Conservation (phyloP, 2,329 filamentous ascomycete genomes). For the Phaeosphaeria sp. region DNA sequence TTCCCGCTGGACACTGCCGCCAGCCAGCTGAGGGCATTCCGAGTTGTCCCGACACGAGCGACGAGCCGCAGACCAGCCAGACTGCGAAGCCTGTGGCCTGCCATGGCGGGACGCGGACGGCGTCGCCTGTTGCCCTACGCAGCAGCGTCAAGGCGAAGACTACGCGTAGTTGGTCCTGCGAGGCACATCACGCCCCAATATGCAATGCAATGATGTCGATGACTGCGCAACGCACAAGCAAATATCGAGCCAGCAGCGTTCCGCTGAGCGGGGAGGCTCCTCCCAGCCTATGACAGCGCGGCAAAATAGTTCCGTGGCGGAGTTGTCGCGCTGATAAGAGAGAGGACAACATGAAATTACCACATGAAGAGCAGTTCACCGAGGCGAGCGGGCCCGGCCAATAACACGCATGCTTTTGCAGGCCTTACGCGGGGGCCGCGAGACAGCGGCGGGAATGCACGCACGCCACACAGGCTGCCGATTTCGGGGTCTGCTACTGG, state of each 20-base stretch:
- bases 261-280: constrained; percentile 34
- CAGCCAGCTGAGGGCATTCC: constrained; percentile 30
- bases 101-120: constrained; percentile 6
- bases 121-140: constrained; percentile 2
- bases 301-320: constrained; percentile 18
- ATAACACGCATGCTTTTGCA: constrained; percentile 24
- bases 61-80: not conserved
- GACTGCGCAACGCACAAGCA: constrained; percentile 12
- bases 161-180: not conserved
- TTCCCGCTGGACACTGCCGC: constrained; percentile 13
- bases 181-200: not conserved
- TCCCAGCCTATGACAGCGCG: constrained; percentile 33
- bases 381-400: constrained; percentile 31
- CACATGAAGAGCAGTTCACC: constrained; percentile 28
- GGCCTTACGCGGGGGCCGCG: constrained; percentile 37
- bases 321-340: constrained; percentile 39
- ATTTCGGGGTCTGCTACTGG: not conserved
- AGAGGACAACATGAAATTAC: constrained; percentile 46
- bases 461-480: not conserved
- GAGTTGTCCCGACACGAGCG: constrained; percentile 36
- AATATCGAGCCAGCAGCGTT: constrained; percentile 9
- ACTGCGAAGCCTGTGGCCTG: not conserved
- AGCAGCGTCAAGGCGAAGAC: not conserved
- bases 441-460: constrained; percentile 25
- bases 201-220: constrained; percentile 26